Conservation (phyloP, 2,329 filamentous ascomycete species). For the Pseudofabraea citricarpa region DNA sequence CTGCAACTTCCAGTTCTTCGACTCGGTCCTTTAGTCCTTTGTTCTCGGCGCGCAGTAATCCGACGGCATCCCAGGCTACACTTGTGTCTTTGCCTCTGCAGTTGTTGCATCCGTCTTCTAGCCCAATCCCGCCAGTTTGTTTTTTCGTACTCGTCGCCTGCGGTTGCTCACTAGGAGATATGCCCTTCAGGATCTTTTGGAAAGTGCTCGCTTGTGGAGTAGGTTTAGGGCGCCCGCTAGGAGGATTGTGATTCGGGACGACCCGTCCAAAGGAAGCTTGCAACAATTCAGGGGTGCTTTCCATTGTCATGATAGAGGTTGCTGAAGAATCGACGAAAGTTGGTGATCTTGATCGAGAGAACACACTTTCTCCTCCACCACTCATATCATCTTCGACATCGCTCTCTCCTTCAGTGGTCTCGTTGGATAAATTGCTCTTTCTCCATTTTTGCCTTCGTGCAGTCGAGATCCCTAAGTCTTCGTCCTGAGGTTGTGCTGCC, state of each 20-base stretch:
- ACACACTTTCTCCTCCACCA: constrained; percentile 48
- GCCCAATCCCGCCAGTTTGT: constrained; percentile 18
- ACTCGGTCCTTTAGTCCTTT: constrained; percentile 55
- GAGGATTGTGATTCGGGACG: constrained; percentile 11
- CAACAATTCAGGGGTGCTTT: constrained; percentile 14
- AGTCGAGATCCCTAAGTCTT: constrained; percentile 22
- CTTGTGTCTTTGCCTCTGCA: constrained; percentile 54
- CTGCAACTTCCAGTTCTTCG: constrained; percentile 51
- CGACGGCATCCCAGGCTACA: constrained; percentile 62
- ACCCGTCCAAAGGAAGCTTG: constrained; percentile 16
- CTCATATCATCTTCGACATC: constrained; percentile 38
- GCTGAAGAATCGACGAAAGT: constrained; percentile 32
- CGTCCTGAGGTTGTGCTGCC: constrained; percentile 11
- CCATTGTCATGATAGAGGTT: constrained; percentile 8
- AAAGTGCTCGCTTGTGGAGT: constrained; percentile 38
- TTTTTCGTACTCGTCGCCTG: constrained; percentile 14
- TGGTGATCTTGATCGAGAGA: constrained; percentile 56
- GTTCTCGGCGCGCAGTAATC: constrained; percentile 57
- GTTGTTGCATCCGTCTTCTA: constrained; percentile 41
- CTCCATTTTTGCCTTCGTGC: constrained; percentile 9
- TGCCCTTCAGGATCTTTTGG: constrained; percentile 43
- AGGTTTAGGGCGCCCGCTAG: constrained; percentile 21
- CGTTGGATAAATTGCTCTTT: constrained; percentile 31
- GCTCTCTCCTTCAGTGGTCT: constrained; percentile 47
- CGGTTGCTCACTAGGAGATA: constrained; percentile 25